These are phyloP conservation scores for Yamadazyma philogaea DNA, from an alignment of 805 yeast species.

Conservation along the genomic window DNA sequence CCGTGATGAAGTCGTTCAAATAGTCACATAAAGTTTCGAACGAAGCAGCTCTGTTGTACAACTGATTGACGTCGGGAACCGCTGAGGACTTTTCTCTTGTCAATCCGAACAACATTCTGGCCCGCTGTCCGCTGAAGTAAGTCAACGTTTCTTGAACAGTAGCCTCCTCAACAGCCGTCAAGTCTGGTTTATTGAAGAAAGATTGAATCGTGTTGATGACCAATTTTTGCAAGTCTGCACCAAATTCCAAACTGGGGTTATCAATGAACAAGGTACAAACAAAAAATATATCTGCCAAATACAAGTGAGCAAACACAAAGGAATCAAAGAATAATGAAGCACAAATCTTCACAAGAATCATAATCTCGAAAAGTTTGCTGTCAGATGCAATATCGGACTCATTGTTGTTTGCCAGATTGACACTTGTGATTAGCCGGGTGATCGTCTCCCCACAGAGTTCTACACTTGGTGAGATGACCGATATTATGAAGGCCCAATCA, in stretches of 20 bases:
- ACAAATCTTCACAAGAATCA: slow-evolving; percentile 60
- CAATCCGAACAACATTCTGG: slow-evolving; percentile 66
- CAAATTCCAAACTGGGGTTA: slow-evolving; percentile 50
- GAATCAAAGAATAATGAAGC: slow-evolving; percentile 72
- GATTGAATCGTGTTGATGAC: slow-evolving; percentile 69
- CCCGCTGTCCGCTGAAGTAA: slow-evolving; percentile 57
- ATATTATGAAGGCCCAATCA: slow-evolving; percentile 60
- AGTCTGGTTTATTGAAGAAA: slow-evolving; percentile 52
- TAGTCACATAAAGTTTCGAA: slow-evolving; percentile 60
- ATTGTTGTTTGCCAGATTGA: slow-evolving; percentile 46
- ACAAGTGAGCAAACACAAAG: slow-evolving; percentile 55
- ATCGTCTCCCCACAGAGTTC: slow-evolving; percentile 68
- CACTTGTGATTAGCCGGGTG: slow-evolving; percentile 51
- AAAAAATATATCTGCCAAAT: slow-evolving; percentile 68
- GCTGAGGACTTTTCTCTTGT: slow-evolving; percentile 49
- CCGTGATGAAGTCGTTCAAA: slow-evolving; percentile 50
- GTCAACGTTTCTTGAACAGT: slow-evolving; percentile 47
- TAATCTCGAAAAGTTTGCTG: slow-evolving; percentile 65
- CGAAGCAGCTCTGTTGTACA: slow-evolving; percentile 39
- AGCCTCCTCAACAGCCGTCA: slow-evolving; percentile 37
- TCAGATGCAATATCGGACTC: slow-evolving; percentile 40
- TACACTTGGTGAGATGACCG: slow-evolving; percentile 70
- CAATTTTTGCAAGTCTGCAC: slow-evolving; percentile 58
- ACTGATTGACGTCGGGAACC: slow-evolving; percentile 35
- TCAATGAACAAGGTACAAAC: slow-evolving; percentile 62